Evolutionary conservation across 78 protist species (phyloP).

Genomic region (Guillardia theta): DNA sequence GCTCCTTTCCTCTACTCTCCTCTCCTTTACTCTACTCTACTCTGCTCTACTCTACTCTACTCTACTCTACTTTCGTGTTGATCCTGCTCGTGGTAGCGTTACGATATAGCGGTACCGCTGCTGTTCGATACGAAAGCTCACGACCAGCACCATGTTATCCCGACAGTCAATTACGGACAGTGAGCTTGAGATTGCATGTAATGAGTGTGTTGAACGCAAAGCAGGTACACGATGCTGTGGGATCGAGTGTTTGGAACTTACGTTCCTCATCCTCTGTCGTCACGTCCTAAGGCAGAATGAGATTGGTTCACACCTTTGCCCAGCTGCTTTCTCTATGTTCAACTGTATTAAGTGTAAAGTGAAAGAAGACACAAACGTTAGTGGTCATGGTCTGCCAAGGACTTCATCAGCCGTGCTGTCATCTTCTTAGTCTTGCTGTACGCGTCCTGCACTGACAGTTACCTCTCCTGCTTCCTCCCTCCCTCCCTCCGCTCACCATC

Average conservation of each 20-base stretch:
- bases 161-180: not conserved
- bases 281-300: too few species aligned
- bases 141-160: conserved; percentile 2
- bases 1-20: not conserved
- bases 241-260: not conserved
- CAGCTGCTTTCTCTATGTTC: too few species aligned
- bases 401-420: too few species aligned
- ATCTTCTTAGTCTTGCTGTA: too few species aligned
- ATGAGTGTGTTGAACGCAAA: not conserved
- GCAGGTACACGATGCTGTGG: conserved; percentile 19
- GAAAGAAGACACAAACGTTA: too few species aligned
- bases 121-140: not conserved
- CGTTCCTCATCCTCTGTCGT: not conserved
- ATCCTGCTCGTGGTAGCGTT: not conserved
- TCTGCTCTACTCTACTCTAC: not conserved
- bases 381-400: too few species aligned
- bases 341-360: too few species aligned
- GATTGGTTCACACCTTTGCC: too few species aligned
- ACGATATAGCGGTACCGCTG: not conserved
- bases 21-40: not conserved
- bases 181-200: not conserved
- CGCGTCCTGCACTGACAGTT: too few species aligned
- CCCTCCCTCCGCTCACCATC: too few species aligned
- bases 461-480: too few species aligned
- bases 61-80: not conserved